Conservation (phyloP, 352 stramenopile genomes). For the Globisporangium uncinulatum region DNA sequence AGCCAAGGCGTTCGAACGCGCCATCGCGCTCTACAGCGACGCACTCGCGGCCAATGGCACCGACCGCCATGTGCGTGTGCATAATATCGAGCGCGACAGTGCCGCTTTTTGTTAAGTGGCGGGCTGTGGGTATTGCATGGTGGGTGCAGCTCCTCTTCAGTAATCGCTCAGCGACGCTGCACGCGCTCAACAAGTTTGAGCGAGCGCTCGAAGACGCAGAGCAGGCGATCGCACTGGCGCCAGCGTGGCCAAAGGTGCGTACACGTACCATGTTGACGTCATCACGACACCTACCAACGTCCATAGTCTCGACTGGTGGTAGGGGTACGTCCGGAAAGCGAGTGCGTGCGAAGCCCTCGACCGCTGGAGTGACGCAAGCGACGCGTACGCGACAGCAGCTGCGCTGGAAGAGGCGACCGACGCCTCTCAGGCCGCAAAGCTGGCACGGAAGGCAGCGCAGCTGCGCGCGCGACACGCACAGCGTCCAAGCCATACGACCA, state of each 20-base stretch:
- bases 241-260: constrained; percentile 86
- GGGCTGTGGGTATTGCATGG: not conserved
- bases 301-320: not conserved
- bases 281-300: no score
- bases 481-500: not conserved
- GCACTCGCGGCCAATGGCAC: constrained; percentile 37
- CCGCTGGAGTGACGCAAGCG: constrained; percentile 53
- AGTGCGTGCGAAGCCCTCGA: constrained; percentile 67
- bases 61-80: constrained; percentile 39
- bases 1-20: constrained; percentile 36
- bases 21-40: constrained; percentile 45
- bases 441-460: constrained; percentile 16
- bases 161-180: constrained; percentile 86
- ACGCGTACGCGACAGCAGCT: constrained; percentile 71
- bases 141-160: constrained; percentile 48
- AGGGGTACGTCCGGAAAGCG: constrained; percentile 87
- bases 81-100: not conserved
- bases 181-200: constrained; percentile 65
- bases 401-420: constrained; percentile 43
- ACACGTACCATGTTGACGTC: no score
- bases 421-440: constrained; percentile 59
- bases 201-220: constrained; percentile 84
- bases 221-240: constrained; percentile 65
- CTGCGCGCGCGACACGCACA: constrained; percentile 1
- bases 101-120: not conserved